Evolutionary conservation across 1,284 basidiomycete genomes (phyloP), one percentile per base, ranked within the genome.

Genomic region (Leccinum fallax): DNA sequence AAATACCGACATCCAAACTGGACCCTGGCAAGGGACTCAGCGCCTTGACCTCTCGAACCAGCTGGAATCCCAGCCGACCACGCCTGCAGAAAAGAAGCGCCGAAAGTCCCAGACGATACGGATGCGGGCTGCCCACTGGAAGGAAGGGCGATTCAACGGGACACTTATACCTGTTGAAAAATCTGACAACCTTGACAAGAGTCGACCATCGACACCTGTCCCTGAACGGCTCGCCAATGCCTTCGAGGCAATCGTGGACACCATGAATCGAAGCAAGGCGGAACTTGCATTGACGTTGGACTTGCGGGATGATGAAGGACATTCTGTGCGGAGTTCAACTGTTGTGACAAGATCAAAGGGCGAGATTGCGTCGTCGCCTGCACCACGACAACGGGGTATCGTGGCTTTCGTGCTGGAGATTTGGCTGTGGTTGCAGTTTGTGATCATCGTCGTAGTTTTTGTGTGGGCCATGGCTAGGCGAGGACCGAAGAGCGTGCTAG

Each of bases 351-450:
- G 36, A 21, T 60, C 63, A 6, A 51, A 54, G 15, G 46, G 54
- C 13, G 40, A 57, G 16, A 53, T 62, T 19, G 48, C 65, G 59
- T 67, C 71, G 55, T 66, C 58, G n/a, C 26, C 60, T 26, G 58
- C 59, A 16, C 60, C 67, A 21, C 66, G 66, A 55, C 72, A 74
- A 58, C 73, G 73, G 34, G 79, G 81, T 21, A 69, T 84, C 51
- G 80, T 80, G 13, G 78, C 77, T 30, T 74, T 88, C 57, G 72
- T 92, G 63, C 67, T 93, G 51, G 87, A 90, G 75, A 70, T 89
- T 24, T 93, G 91, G 91, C 73, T 93, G 61, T 91, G 90, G 90
- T 71, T 92, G 58, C 90, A 93, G 74, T 92, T 93, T 70, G 77
- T 72, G 8, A 80, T 92, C 62, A 85, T 93, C 64, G 81, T 93